These are phyloP conservation scores for Rachicladosporium sp. DNA, from an alignment of 2,329 filamentous ascomycete species.

Conservation along the genomic window DNA sequence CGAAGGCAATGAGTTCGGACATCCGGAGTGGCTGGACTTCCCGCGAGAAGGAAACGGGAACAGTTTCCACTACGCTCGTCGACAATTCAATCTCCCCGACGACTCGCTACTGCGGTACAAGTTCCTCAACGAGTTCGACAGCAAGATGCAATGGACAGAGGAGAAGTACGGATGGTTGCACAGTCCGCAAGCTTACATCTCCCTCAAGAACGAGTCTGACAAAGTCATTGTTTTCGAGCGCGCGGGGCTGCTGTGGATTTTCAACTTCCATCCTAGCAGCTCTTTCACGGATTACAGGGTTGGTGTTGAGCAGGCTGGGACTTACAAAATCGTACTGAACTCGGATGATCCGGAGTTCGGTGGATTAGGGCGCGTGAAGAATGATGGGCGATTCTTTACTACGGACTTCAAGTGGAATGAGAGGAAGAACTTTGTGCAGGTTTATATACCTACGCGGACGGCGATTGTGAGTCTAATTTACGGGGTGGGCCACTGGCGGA, in stretches of 20 bases:
- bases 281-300: conserved; percentile 90
- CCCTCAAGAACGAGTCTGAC: conserved; percentile 83
- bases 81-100: conserved; percentile 85
- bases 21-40: conserved; percentile 98
- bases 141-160: conserved; percentile 78
- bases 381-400: conserved; percentile 81
- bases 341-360: conserved; percentile 67
- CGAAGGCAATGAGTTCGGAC: conserved; percentile 96
- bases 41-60: conserved; percentile 59
- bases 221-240: conserved; percentile 95
- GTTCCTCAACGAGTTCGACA: conserved; percentile 88
- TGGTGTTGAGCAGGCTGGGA: conserved; percentile 72
- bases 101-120: conserved; percentile 76
- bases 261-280: conserved; percentile 81
- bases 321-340: conserved; percentile 76
- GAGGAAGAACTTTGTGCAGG: conserved; percentile 78
- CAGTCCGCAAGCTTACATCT: conserved; percentile 76
- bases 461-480: conserved; percentile 74
- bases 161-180: conserved; percentile 86
- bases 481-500: too few relatives aligned
- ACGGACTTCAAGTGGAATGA: conserved; percentile 83
- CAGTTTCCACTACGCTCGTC: conserved; percentile 40
- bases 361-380: conserved; percentile 64
- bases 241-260: conserved; percentile 78
- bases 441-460: conserved; percentile 76